Base-by-base conservation (phyloP, 495 filamentous ascomycete species). In the Halenospora varia region DNA sequence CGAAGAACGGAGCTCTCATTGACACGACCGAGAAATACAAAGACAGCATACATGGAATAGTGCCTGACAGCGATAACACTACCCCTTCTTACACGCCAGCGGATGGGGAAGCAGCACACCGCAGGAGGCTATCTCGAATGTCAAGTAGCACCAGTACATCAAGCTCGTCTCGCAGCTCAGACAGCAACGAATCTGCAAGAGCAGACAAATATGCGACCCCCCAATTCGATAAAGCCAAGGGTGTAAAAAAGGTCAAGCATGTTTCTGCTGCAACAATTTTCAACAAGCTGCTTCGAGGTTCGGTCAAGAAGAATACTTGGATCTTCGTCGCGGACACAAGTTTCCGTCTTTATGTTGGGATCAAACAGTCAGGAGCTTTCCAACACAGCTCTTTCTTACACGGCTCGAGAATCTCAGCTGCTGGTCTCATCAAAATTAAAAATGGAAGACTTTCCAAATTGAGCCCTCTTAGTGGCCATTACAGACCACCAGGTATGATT, bases 321-420 rank as follows among this genome's bases (percentile, higher is more conserved):
- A 92, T 96, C 41, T 96, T 95, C 64, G 92, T 89, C 19, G 85
- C 86, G 26, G 92, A 97, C 71, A 93, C 89, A 0, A 87, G 83
- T 1, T 93, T 90, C 63, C 83, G 92, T 8, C 75, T 96, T 0
- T 96, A 96, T 73, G 82, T 96, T 39, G 92, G 65, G 4, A 94
- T 97, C 70, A 96, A 97, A 63, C 85, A 89, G 66, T 83, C 82
- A 24, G 92, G 92, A 24, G 82, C 88, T 8, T 97, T 97, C 66
- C 92, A 96, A 64, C 92, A 97, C 71, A 88, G 82, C 6, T 91
- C 87, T 0, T 97, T 97, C 64, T 75, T 97, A 1, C 87, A 90
- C 47, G 92, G 92, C 13, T 78, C 80, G 17, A 82, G 90, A 17
- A 90, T 96, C 45, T 82, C 84, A 0, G 89, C 92, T 1, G 92